Conservation (phyloP, 2,329 filamentous ascomycete species). For the Setomelanomma holmii region DNA sequence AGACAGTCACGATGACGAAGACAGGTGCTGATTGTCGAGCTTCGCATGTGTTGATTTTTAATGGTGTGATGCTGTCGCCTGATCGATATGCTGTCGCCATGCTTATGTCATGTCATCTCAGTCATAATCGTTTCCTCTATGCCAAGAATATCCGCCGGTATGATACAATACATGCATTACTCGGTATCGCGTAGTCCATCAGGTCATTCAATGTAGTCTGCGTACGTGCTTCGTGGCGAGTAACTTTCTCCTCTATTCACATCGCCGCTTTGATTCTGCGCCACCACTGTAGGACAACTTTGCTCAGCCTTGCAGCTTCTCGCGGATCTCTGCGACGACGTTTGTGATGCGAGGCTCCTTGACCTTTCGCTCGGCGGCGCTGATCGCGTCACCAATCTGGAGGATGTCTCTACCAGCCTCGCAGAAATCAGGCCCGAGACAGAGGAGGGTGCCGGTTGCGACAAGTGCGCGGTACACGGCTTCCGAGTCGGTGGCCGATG, state of each 20-base stretch:
- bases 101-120: not conserved
- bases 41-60: not conserved
- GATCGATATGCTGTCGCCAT: not conserved
- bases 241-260: too few species aligned
- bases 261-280: too few species aligned
- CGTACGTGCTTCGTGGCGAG: too few species aligned
- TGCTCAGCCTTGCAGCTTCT: too few species aligned
- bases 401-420: conserved; percentile 65
- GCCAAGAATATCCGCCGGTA: not conserved
- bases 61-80: not conserved
- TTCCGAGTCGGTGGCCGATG: conserved; percentile 76
- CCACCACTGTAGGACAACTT: too few species aligned
- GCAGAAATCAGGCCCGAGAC: conserved; percentile 66
- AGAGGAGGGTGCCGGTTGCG: conserved; percentile 79
- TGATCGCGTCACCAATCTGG: conserved; percentile 58
- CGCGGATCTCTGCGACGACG: conserved; percentile 66
- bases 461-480: conserved; percentile 83
- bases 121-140: not conserved
- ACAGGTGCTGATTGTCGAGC: not conserved
- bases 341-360: conserved; percentile 68
- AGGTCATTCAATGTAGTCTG: too few species aligned
- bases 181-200: too few species aligned
- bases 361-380: conserved; percentile 58
- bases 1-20: not conserved
- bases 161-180: not conserved